These are phyloP conservation scores for Wickerhamomyces strasburgensis DNA, from an alignment of 805 yeast species.

Conservation along the genomic window DNA sequence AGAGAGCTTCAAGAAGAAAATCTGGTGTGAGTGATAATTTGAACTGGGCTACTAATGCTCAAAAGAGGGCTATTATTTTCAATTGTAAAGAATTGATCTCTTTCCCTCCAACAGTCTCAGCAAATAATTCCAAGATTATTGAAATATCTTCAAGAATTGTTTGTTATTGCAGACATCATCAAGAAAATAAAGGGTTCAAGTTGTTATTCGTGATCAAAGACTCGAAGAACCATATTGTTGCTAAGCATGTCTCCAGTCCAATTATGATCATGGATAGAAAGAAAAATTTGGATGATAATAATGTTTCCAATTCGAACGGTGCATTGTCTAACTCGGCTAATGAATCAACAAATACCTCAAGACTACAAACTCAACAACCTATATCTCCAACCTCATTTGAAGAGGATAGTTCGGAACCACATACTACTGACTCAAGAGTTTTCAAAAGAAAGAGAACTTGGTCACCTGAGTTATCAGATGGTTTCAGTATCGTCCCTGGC, in stretches of 20 bases:
- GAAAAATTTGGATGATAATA: slow-evolving; percentile 30
- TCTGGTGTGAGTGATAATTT: slow-evolving; percentile 68
- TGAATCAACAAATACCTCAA: slow-evolving; percentile 8
- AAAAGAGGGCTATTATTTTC: slow-evolving; percentile 81
- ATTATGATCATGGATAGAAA: slow-evolving; percentile 95
- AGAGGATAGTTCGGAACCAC: slow-evolving; percentile 53
- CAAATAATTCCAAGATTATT: slow-evolving; percentile 30
- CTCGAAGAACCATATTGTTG: slow-evolving; percentile 56
- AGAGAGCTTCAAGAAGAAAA: slow-evolving; percentile 90
- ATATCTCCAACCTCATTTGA: slow-evolving; percentile 62
- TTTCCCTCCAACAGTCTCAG: slow-evolving; percentile 49
- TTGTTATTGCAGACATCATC: slow-evolving; percentile 95
- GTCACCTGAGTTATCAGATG: slow-evolving; percentile 29
- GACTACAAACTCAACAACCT: slow-evolving; percentile 25
- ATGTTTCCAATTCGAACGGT: slow-evolving; percentile 12
- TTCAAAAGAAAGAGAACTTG: slow-evolving; percentile 43
- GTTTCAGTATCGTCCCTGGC: slow-evolving; percentile 34
- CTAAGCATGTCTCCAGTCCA: slow-evolving; percentile 63
- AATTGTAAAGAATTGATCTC: slow-evolving; percentile 86
- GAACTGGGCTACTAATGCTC: slow-evolving; percentile 71
- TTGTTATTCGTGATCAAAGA: slow-evolving; percentile 65
- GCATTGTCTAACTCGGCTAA: slow-evolving; percentile 16
- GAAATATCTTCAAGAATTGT: slow-evolving; percentile 72
- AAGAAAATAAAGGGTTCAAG: slow-evolving; percentile 80
- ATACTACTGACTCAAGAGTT: slow-evolving; percentile 35